phyloP scores from a whole-genome alignment of 192 early-diverging fungal species.

The Coemansia sp. region DNA sequence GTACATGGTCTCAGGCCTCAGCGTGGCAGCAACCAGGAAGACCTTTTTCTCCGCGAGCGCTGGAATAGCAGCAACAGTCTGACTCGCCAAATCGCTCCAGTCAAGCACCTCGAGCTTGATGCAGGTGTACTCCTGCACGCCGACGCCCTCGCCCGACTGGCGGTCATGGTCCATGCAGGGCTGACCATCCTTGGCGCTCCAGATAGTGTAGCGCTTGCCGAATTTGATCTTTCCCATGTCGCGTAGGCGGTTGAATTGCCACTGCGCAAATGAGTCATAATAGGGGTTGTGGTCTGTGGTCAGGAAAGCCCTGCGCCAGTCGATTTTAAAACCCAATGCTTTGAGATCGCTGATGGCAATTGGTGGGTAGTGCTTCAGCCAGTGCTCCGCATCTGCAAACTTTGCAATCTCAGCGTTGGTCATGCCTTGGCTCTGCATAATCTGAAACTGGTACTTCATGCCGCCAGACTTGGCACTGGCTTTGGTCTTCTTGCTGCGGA shows the following conservation, averaged over 20 bases:
- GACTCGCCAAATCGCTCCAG: slow-evolving; percentile 57
- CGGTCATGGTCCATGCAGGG: slow-evolving; percentile 99
- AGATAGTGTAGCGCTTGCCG: slow-evolving; percentile 96
- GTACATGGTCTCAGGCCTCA: slow-evolving; percentile 99
- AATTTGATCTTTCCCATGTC: slow-evolving; percentile 84
- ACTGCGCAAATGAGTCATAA: slow-evolving; percentile 96
- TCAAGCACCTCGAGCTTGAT: slow-evolving; percentile 87
- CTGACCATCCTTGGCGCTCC: slow-evolving; percentile 90
- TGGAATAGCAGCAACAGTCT: slow-evolving; percentile 50
- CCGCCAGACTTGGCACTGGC: slow-evolving; percentile 81
- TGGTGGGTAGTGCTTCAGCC: slow-evolving; percentile 94
- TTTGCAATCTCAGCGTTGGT: slow-evolving; percentile 84
- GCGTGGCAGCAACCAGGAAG: slow-evolving; percentile 91
- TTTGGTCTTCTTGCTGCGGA: slow-evolving; percentile 72
- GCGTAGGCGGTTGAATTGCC: slow-evolving; percentile 94
- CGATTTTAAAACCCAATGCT: slow-evolving; percentile 76
- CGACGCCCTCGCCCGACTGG: slow-evolving; percentile 86
- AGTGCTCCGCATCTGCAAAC: slow-evolving; percentile 88
- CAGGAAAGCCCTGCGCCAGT: slow-evolving; percentile 96
- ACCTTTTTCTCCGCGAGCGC: slow-evolving; percentile 72
- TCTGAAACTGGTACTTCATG: slow-evolving; percentile 93
- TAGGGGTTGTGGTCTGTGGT: slow-evolving; percentile 98
- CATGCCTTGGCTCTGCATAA: slow-evolving; percentile 88
- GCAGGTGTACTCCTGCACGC: slow-evolving; percentile 93
- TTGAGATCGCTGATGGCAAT: slow-evolving; percentile 77